These are phyloP conservation scores for Arthrocladium fulminans DNA, from an alignment of 2,329 filamentous ascomycete species.

Conservation along the genomic window DNA sequence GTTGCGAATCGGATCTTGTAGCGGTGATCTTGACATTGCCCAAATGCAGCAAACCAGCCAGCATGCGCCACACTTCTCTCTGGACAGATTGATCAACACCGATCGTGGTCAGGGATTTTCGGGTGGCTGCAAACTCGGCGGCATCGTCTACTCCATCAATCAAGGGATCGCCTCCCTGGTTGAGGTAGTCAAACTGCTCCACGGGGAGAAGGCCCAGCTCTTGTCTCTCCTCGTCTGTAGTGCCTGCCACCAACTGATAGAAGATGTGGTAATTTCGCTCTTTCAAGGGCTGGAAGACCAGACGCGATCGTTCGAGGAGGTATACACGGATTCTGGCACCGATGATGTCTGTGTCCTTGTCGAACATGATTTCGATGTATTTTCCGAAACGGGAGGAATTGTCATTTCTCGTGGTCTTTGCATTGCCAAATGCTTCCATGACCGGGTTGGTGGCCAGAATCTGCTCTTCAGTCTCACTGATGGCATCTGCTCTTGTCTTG, in stretches of 20 bases:
- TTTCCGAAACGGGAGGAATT: conserved; percentile 99
- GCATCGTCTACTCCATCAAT: conserved; percentile 96
- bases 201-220: conserved; percentile 70
- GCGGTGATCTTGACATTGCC: conserved; percentile 95
- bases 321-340: conserved; percentile 96
- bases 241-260: conserved; percentile 90
- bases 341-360: conserved; percentile 89
- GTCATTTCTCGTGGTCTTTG: conserved; percentile 98
- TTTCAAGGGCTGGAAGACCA: conserved; percentile 95
- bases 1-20: conserved; percentile 75
- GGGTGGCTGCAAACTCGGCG: conserved; percentile 82
- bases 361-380: conserved; percentile 99
- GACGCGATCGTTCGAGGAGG: conserved; percentile 82
- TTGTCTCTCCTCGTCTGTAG: conserved; percentile 72
- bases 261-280: conserved; percentile 99
- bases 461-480: conserved; percentile 98
- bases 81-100: conserved; percentile 70
- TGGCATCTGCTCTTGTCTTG: conserved; percentile 63
- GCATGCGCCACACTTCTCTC: conserved; percentile 74
- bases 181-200: conserved; percentile 91
- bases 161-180: conserved; percentile 81
- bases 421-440: conserved; percentile 99
- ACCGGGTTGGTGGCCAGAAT: conserved; percentile 97
- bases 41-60: conserved; percentile 84
- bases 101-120: conserved; percentile 76